Percentiles rank a stretch among this genome's conserved stretches.
Conservation (phyloP, 164 flowering plant species). For the Stephania cephalantha region DNA sequence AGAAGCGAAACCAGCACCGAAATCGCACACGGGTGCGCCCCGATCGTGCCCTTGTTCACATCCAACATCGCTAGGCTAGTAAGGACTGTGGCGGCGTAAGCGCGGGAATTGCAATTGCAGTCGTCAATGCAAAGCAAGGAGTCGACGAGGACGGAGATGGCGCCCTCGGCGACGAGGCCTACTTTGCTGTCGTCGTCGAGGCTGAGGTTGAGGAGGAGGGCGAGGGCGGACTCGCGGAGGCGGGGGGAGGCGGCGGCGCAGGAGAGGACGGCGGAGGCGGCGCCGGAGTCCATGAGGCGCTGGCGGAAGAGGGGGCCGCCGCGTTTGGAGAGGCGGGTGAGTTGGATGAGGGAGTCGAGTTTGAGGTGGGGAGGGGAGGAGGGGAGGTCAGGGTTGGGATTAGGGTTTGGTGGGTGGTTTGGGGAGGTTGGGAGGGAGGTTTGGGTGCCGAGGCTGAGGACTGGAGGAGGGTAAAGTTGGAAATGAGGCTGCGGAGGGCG, state of each 20-base stretch:
- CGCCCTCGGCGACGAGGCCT: slow-evolving; percentile 94
- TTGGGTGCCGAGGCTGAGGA: slow-evolving; percentile 11
- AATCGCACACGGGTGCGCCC: slow-evolving; percentile 71
- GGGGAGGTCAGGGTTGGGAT: slow-evolving; percentile 34
- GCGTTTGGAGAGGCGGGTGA: slow-evolving; percentile 47
- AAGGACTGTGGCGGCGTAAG: slow-evolving; percentile 75
- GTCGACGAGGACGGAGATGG: slow-evolving; percentile 47
- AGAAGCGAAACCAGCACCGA: slow-evolving; percentile 47
- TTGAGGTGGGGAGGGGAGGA: slow-evolving; percentile 34
- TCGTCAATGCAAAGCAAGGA: slow-evolving; percentile 20
- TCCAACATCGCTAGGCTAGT: slow-evolving; percentile 94
- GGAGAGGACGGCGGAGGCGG: slow-evolving; percentile 59
- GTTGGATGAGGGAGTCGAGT: slow-evolving; percentile 47
- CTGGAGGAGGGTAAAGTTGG: slow-evolving; percentile 36
- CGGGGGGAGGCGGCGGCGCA: slow-evolving; percentile 16
- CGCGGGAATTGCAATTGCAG: slow-evolving; percentile 44
- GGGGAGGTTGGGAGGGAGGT: slow-evolving; percentile 12
- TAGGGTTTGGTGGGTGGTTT: slow-evolving; percentile 34
- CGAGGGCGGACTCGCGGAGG: slow-evolving; percentile 54
- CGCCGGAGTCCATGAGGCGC: slow-evolving; percentile 66
- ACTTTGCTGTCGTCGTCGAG: slow-evolving; percentile 89
- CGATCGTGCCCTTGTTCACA: slow-evolving; percentile 90
- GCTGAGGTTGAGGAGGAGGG: slow-evolving; percentile 62
- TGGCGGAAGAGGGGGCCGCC: slow-evolving; percentile 51
- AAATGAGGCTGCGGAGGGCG: slow-evolving; percentile 82